Evolutionary conservation across 1,284 basidiomycete genomes (phyloP), one percentile per base, ranked within the genome.

Genomic region (Phellinidium pouzarii): DNA sequence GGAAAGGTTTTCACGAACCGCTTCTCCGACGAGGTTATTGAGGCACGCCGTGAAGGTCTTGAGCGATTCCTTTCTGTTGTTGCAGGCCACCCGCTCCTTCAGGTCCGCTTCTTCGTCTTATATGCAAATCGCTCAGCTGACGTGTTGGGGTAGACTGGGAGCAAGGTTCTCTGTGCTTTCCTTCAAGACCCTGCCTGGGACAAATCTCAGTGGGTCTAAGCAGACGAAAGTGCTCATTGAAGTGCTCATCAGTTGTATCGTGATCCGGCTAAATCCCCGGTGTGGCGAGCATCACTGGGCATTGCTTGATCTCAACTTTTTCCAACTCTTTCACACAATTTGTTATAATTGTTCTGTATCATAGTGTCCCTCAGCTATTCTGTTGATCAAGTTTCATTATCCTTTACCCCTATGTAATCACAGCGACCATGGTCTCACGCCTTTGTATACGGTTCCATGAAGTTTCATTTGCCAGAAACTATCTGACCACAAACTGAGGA

Each of bases 1-100:
- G 95, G 95, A 54, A 99, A 99, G 71, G 87, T 94, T 44, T 95
- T 95, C 70, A 94, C 91, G 26, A 94, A 93, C 67, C 79, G 95
- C 27, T 99, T 99, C 73, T 94, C 93, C 12, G 95, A 98, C 64
- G 95, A 99, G 67, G 91, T 98, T 42, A 98, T 99, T 56, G 95
- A 98, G 70, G 75, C 78, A 52, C 75, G 95, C 56, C 76, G 94
- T 56, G 94, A 98, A 65, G 95, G 96, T 0, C 73, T 99, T 31
- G 95, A 99, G 73, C 75, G 95, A 38, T 99, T 99, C 72, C 70
- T 99, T 62, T 93, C 91, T 63, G 86, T 98, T 59, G 96, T 99
- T 41, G 95, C 95, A 0, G 96, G 95, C 0, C 96, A 99, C 68
- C 95, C 95, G 1, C 74, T 99, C 55, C 74, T 99, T 20, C 95